Evolutionary conservation across 345 rosid genomes (phyloP), one percentile per base, ranked within the genome.

Genomic region (Cardamine resedifolia): DNA sequence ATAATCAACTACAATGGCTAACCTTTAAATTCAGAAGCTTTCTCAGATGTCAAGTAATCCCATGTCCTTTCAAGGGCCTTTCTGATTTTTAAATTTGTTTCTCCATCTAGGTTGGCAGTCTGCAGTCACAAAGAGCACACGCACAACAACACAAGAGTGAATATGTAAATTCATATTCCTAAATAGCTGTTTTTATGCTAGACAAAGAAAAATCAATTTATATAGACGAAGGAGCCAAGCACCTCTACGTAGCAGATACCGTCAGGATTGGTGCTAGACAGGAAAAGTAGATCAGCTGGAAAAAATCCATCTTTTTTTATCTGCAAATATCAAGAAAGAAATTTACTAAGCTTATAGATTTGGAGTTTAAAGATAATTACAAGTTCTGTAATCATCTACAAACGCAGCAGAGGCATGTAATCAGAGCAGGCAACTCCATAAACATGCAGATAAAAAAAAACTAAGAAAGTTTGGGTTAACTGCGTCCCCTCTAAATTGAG

Each of bases 41-140:
- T 88, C 69, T 95, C 97, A 49, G 99, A 80, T 65, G 83, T 80
- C 74, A 85, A 55, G 84, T 83, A 95, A 89, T 95, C 99, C 99
- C 99, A 90, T 27, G 99, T 95, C 83, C 83, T 86, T 79, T 91
- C 99, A 70, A 91, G 85, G 16, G 92, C 99, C 81, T 95, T 95
- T 81, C 97, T 84, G 62, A 95, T 95, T 84, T 95, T 95, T 80
- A 95, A 84, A 85, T 95, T 95, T 77, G 99, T 95, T 88, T 95
- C 99, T 11, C 99, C 99, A 61, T 95, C 99, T 82, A 95, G 85
- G 80, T 95, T 95, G 65, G 99, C 90, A 58, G 99, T 91, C 97
- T 95, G 77, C 76, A n/a, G n/a, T n/a, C n/a, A n/a, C n/a, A n/a
- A n/a, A n/a, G n/a, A n/a, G n/a, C n/a, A n/a, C n/a, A n/a, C n/a